Evolutionary conservation across 1,284 basidiomycete genomes (phyloP).

Genomic region (Melampsora medusae): DNA sequence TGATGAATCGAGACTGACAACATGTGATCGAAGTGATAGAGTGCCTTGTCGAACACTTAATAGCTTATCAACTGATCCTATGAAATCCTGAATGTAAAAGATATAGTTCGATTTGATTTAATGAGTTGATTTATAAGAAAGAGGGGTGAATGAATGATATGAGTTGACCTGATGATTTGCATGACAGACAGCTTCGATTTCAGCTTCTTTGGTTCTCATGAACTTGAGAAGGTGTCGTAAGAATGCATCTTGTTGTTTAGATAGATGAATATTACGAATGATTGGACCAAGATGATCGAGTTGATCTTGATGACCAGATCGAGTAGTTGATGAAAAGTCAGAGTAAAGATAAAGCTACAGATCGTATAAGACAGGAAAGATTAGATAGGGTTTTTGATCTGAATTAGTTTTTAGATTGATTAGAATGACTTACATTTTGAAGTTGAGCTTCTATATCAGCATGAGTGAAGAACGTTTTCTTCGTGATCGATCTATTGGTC

Average conservation of each 20-base stretch:
- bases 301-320: slow-evolving; percentile 50
- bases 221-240: slow-evolving; percentile 79
- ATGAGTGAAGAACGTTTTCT: slow-evolving; percentile 36
- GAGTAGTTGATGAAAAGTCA: slow-evolving; percentile 11
- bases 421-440: slow-evolving; percentile 16
- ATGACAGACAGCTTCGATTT: slow-evolving; percentile 92
- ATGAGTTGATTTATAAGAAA: neutral
- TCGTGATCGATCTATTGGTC: neutral
- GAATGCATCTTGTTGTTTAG: slow-evolving; percentile 85
- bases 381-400: neutral
- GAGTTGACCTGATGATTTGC: slow-evolving; percentile 76
- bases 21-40: slow-evolving; percentile 60
- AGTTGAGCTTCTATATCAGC: slow-evolving; percentile 41
- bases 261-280: slow-evolving; percentile 69
- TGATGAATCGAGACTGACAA: slow-evolving; percentile 63
- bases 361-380: neutral
- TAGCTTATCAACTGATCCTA: slow-evolving; percentile 88
- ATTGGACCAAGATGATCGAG: slow-evolving; percentile 55
- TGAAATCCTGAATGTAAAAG: slow-evolving; percentile 68
- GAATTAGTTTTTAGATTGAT: neutral
- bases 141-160: neutral
- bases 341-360: slow-evolving; percentile 23
- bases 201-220: slow-evolving; percentile 86
- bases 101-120: neutral
- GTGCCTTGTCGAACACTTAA: slow-evolving; percentile 81